Conservation (phyloP, 1,284 basidiomycete genomes). For the Grifola frondosa region DNA sequence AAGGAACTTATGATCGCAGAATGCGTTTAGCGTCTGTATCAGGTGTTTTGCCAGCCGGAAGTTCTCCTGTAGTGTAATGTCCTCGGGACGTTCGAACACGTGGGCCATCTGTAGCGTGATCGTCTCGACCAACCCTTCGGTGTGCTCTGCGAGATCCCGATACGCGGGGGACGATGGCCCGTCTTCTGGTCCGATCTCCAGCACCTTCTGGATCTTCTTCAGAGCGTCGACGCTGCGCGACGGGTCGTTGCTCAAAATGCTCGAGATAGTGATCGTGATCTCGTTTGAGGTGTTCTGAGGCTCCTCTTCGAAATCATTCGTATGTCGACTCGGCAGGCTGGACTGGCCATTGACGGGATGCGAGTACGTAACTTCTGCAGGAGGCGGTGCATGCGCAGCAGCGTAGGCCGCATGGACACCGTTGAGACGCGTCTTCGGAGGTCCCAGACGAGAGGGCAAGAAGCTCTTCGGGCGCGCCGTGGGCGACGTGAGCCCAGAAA, state of each 20-base stretch:
- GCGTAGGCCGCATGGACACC: conserved; percentile 17
- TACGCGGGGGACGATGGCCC: conserved; percentile 68
- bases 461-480: conserved; percentile 57
- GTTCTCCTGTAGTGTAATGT: conserved; percentile 71
- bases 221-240: conserved; percentile 88
- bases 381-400: conserved; percentile 6
- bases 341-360: conserved; percentile 11
- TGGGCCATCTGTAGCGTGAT: conserved; percentile 88
- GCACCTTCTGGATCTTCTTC: conserved; percentile 85
- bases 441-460: conserved; percentile 68
- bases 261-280: conserved; percentile 77
- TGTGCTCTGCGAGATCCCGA: conserved; percentile 78
- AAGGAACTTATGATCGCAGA: conserved; percentile 82
- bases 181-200: conserved; percentile 72
- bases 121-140: conserved; percentile 85
- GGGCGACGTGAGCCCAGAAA: conserved; percentile 45
- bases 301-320: conserved; percentile 12
- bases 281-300: conserved; percentile 43
- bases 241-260: conserved; percentile 83
- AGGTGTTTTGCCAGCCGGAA: conserved; percentile 94
- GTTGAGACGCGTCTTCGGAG: conserved; percentile 47
- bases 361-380: conserved; percentile 9
- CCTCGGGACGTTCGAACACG: conserved; percentile 79
- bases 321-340: conserved; percentile 4
- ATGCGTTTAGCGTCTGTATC: conserved; percentile 90